Conservation (phyloP, 768 basidiomycete genomes). For the Mycena olivaceomarginata region DNA sequence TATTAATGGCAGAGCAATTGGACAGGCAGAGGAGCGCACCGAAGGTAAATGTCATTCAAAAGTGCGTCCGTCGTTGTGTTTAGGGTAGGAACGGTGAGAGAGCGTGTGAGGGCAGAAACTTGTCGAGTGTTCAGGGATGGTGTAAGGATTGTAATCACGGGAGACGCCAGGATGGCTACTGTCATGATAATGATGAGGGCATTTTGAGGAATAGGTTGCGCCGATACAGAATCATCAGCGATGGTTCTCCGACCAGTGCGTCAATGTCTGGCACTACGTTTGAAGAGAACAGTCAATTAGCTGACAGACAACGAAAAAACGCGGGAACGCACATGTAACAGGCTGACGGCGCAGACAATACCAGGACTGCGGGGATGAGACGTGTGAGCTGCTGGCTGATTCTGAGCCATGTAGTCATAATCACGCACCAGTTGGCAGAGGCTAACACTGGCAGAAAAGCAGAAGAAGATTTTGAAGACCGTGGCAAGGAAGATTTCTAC, state of each 20-base stretch:
- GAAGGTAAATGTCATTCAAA: slow-evolving; percentile 2
- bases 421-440: slow-evolving; percentile 7
- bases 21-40: slow-evolving; percentile 7
- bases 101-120: neutral
- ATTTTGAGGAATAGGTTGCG: neutral
- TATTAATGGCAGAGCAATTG: neutral
- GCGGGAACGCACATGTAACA: neutral
- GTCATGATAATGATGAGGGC: neutral
- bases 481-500: slow-evolving; percentile 10
- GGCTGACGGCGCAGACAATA: slow-evolving; percentile 2
- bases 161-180: neutral
- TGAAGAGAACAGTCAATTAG: neutral
- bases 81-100: slow-evolving; percentile 33
- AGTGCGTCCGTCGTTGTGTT: slow-evolving; percentile 24
- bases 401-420: neutral
- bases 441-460: slow-evolving; percentile 13
- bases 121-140: slow-evolving; percentile 10
- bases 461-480: neutral
- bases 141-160: slow-evolving; percentile 27
- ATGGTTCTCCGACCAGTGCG: neutral
- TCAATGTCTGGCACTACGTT: slow-evolving; percentile 18
- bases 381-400: no score
- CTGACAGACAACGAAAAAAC: neutral
- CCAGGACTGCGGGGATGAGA: neutral
- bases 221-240: neutral